Evolutionary conservation across 2,329 filamentous ascomycete genomes (phyloP).

Genomic region (Paraphaeosphaeria minitans): DNA sequence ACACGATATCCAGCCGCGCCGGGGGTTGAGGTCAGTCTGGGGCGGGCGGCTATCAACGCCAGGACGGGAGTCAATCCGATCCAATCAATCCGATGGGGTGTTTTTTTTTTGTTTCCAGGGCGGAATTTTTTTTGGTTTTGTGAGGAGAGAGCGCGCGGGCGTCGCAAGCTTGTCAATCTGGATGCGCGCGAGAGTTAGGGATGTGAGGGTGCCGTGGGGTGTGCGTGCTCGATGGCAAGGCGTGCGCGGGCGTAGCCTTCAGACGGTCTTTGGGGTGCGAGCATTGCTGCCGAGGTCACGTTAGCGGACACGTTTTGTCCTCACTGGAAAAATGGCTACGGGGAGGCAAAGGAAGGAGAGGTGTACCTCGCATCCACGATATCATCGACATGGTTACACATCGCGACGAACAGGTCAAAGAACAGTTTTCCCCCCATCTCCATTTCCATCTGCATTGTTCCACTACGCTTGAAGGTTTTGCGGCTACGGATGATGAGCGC

Average conservation of each 20-base stretch:
- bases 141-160: constrained; percentile 22
- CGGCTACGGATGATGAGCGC: constrained; percentile 96
- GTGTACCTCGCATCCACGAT: constrained; percentile 77
- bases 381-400: constrained; percentile 98
- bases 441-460: constrained; percentile 99
- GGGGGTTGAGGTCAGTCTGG: constrained; percentile 9
- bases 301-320: background rate
- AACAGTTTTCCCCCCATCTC: constrained; percentile 92
- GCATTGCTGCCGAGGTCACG: constrained; percentile 50
- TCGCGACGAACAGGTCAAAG: constrained; percentile 97
- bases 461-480: constrained; percentile 96
- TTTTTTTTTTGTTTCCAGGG: background rate
- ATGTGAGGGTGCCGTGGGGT: constrained; percentile 15
- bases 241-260: constrained; percentile 31
- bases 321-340: background rate
- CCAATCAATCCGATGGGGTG: constrained; percentile 13
- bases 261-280: constrained; percentile 61
- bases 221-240: constrained; percentile 17
- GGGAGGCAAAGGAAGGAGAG: constrained; percentile 12
- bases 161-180: constrained; percentile 31
- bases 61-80: constrained; percentile 37
- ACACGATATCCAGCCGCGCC: constrained; percentile 16
- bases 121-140: constrained; percentile 29
- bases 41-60: constrained; percentile 17
- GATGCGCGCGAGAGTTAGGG: constrained; percentile 25